Conservation (phyloP, 148 eudicot species). For the Camellia granthamiana region DNA sequence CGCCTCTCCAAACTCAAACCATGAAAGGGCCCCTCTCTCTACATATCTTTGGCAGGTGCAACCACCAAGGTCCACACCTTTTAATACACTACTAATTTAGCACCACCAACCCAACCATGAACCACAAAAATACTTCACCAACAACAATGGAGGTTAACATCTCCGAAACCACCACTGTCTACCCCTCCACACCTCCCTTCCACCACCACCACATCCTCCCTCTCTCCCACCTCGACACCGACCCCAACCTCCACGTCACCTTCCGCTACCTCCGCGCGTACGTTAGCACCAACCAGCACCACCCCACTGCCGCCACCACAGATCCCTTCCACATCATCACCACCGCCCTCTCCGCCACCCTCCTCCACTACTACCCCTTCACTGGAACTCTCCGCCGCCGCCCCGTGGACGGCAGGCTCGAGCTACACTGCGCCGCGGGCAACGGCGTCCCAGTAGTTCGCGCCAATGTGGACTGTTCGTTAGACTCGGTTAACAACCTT, state of each 20-base stretch:
- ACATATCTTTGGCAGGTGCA: not conserved
- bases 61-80: not conserved
- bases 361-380: constrained; percentile 48
- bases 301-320: not conserved
- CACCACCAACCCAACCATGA: not conserved
- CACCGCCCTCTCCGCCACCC: constrained; percentile 45
- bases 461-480: constrained; percentile 28
- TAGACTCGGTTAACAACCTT: constrained; percentile 26
- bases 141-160: constrained; percentile 30
- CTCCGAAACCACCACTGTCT: constrained; percentile 27
- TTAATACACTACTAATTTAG: not conserved
- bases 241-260: constrained; percentile 56
- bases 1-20: too few relatives aligned
- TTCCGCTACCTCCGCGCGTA: constrained; percentile 70
- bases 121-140: not conserved
- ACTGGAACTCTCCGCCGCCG: constrained; percentile 40
- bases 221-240: constrained; percentile 76
- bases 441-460: constrained; percentile 35
- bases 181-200: constrained; percentile 40
- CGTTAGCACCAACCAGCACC: constrained; percentile 1
- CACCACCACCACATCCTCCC: constrained; percentile 41
- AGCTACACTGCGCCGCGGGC: constrained; percentile 33
- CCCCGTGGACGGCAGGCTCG: constrained; percentile 26
- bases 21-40: too few relatives aligned
- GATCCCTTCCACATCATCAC: constrained; percentile 49